Evolutionary conservation across 2,329 filamentous ascomycete genomes (phyloP), one percentile per base, ranked within the genome.

Genomic region (Penicillium sp.): DNA sequence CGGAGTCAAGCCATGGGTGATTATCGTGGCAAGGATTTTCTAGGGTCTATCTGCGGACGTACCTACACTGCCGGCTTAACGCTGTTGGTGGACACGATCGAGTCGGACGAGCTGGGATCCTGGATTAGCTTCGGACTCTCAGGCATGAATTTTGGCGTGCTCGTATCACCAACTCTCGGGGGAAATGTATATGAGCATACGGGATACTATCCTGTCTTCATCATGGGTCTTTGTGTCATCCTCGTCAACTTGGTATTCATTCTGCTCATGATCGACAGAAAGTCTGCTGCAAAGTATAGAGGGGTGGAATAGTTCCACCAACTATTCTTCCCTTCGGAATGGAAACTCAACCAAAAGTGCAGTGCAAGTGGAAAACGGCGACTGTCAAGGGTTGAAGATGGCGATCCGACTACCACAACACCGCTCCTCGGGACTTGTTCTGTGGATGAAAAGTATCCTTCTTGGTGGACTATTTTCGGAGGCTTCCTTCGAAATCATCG

Each of bases 41-140:
- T 47, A 55, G 18, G 53, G 53, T 39, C 40, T 55, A 14, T 51
- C 53, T 26, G 53, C 53, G 14, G 34, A 47, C 1, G 47, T 55
- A 40, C 51, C 11, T 55, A 55, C 5, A 55, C 47, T 39, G 53
- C 53, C 10, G 53, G 53, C 10, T 31, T 55, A 35, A 55, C 53
- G 39, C 53, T 55, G 53, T 26, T 55, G 24, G 53, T 55, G 16
- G 47, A 55, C n/a, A 45, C 53, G 34, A 55, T 55, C 16, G 53
- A 55, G 53, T 55, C 47, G 24, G 47, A 55, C 39, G 47, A 51
- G 26, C 47, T 55, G 39, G 53, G 53, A 20, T 47, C 40, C 47
- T 55, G 53, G 53, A 45, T 55, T 45, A 47, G 53, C 20, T 55
- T 55, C n/a, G 53, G 53, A 18, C 53, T 51, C 7, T 55, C 53